Evolutionary conservation across 2,329 filamentous ascomycete genomes (phyloP).

Genomic region (Chrysosporium queenslandicum): DNA sequence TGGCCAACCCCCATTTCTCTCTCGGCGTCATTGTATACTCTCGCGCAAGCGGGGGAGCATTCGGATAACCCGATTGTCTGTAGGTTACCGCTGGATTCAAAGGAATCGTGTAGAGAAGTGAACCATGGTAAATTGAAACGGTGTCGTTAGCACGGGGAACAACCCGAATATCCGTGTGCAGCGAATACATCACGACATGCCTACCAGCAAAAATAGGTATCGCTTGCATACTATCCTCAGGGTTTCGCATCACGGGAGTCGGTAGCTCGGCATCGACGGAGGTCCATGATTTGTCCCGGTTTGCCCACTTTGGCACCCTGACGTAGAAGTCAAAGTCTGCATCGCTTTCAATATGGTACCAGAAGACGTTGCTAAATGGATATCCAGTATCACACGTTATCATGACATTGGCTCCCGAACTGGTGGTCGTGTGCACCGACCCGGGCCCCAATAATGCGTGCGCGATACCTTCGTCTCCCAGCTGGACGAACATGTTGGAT

Average conservation of each 20-base stretch:
- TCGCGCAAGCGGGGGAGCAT: slow-evolving; percentile 23
- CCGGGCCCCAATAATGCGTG: slow-evolving; percentile 44
- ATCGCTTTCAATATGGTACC: slow-evolving; percentile 33
- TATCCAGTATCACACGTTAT: slow-evolving; percentile 43
- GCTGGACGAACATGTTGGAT: slow-evolving; percentile 39
- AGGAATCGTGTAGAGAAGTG: slow-evolving; percentile 38
- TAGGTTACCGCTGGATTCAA: slow-evolving; percentile 26
- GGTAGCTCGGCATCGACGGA: slow-evolving; percentile 19
- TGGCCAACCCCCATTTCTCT: slow-evolving; percentile 24
- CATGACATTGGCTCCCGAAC: slow-evolving; percentile 29
- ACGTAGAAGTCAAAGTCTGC: slow-evolving; percentile 37
- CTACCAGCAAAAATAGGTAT: slow-evolving; percentile 29
- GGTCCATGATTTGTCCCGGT: slow-evolving; percentile 20
- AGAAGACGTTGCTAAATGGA: slow-evolving; percentile 36
- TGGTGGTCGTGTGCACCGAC: slow-evolving; percentile 33
- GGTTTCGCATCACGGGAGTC: slow-evolving; percentile 24
- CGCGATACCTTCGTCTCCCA: slow-evolving; percentile 38
- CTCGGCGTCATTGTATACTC: slow-evolving; percentile 32
- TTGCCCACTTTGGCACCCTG: slow-evolving; percentile 39
- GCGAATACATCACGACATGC: slow-evolving; percentile 27
- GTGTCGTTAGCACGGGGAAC: slow-evolving; percentile 35
- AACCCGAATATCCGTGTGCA: slow-evolving; percentile 27
- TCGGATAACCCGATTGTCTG: slow-evolving; percentile 22
- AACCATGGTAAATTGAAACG: slow-evolving; percentile 37
- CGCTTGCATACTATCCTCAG: slow-evolving; percentile 31